Percentiles rank a stretch among this genome's conserved stretches.
Conservation (phyloP, 345 rosid genomes). For the Excoecaria agallocha region DNA sequence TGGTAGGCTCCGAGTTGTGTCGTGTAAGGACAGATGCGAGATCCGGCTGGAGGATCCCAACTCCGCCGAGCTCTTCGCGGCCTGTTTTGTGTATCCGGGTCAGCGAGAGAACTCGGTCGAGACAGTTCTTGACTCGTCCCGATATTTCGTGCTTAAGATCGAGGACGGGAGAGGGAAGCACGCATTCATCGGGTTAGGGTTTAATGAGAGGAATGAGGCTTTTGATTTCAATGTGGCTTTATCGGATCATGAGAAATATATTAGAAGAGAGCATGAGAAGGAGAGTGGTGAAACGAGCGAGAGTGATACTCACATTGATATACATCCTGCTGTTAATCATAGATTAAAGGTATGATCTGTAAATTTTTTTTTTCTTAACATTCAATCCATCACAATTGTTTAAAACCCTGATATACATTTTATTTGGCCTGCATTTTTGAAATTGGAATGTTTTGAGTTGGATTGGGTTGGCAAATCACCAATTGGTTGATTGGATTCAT, state of each 20-base stretch:
- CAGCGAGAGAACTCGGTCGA: slow-evolving; percentile 87
- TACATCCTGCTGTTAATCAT: slow-evolving; percentile 96
- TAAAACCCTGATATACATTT: background rate
- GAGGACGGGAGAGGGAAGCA: slow-evolving; percentile 94
- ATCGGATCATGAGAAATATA: slow-evolving; percentile 95
- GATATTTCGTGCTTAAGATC: slow-evolving; percentile 92
- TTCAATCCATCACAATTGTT: too few relatives aligned
- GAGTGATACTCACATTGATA: slow-evolving; percentile 71
- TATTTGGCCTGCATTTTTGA: background rate
- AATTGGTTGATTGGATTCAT: background rate
- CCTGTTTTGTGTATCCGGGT: slow-evolving; percentile 82
- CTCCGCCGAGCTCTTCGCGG: slow-evolving; percentile 89
- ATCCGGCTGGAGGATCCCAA: slow-evolving; percentile 93
- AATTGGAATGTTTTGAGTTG: background rate
- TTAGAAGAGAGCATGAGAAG: slow-evolving; percentile 76
- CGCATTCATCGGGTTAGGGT: slow-evolving; percentile 95
- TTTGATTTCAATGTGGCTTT: slow-evolving; percentile 98
- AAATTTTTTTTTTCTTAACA: too few relatives aligned
- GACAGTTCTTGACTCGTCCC: slow-evolving; percentile 94
- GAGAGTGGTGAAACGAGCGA: slow-evolving; percentile 61
- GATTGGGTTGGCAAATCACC: background rate
- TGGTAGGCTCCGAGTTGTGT: slow-evolving; percentile 93
- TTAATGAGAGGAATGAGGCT: slow-evolving; percentile 89
- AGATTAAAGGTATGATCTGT: slow-evolving; percentile 64
- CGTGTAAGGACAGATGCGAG: slow-evolving; percentile 95